Conservation (phyloP, 257 asterid species). For the Marsdenia floribunda region DNA sequence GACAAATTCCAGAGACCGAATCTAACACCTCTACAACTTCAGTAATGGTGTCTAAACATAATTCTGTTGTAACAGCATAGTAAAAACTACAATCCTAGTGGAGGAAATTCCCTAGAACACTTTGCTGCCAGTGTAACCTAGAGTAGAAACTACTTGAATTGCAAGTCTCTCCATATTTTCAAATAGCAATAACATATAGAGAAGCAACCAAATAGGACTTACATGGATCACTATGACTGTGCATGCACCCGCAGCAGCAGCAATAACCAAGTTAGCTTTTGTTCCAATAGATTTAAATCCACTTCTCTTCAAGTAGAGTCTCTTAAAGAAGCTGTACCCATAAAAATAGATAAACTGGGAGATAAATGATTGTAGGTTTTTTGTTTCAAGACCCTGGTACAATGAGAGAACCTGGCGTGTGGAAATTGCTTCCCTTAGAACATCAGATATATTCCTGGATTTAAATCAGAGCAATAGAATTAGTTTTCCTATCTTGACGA, state of each 20-base stretch:
- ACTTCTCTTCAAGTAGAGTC: constrained; percentile 62
- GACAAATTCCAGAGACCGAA: background rate
- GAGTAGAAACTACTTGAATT: background rate
- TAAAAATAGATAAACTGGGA: constrained; percentile 82
- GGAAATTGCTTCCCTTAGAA: constrained; percentile 82
- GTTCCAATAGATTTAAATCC: constrained; percentile 81
- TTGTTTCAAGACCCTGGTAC: constrained; percentile 89
- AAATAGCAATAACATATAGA: background rate
- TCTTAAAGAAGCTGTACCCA: constrained; percentile 81
- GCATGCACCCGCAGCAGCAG: constrained; percentile 87
- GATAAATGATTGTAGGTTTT: constrained; percentile 81
- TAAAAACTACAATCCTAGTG: background rate
- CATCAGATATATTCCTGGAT: constrained; percentile 82
- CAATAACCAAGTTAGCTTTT: constrained; percentile 73
- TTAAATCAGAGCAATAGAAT: constrained; percentile 14
- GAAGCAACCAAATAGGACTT: constrained; percentile 10
- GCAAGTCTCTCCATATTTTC: background rate
- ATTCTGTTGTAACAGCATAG: background rate
- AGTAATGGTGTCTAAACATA: background rate
- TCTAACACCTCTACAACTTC: background rate
- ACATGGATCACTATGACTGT: constrained; percentile 79
- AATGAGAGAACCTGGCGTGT: constrained; percentile 55
- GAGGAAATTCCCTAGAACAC: background rate
- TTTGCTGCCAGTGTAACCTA: background rate
- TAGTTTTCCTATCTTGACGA: background rate